Conservation (phyloP, 441 rosid species). For the Pelargonium australe region DNA sequence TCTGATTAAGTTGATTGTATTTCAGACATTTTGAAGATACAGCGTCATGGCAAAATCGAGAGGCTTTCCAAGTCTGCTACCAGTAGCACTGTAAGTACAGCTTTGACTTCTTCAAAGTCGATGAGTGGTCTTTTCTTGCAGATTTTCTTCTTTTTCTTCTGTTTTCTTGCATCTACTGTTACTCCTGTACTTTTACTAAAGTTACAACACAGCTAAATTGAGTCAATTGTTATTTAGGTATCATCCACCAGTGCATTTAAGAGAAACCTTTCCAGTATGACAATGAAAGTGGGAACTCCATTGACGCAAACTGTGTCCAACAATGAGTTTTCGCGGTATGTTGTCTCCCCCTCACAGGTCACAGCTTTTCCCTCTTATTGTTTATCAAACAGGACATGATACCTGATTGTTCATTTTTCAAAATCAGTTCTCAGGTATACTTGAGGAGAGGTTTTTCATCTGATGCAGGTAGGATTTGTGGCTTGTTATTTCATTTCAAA, state of each 20-base stretch:
- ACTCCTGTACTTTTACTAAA: not conserved
- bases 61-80: conserved; percentile 29
- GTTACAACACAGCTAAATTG: not conserved
- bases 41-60: conserved; percentile 30
- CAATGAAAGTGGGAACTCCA: conserved; percentile 30
- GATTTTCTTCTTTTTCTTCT: not conserved
- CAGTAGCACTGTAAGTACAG: conserved; percentile 38
- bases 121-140: not conserved
- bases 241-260: conserved; percentile 28
- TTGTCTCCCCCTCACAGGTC: conserved; percentile 9
- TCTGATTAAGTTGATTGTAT: conserved; percentile 12
- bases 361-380: conserved; percentile 1
- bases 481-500: not conserved
- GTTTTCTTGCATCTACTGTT: not conserved
- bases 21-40: conserved; percentile 44
- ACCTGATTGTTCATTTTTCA: conserved; percentile 15
- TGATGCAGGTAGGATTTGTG: conserved; percentile 46
- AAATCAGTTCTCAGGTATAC: conserved; percentile 45
- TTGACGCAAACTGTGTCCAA: conserved; percentile 25
- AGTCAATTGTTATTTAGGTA: conserved; percentile 32
- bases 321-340: conserved; percentile 34
- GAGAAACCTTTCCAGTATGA: conserved; percentile 29
- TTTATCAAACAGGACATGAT: not conserved
- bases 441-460: conserved; percentile 69
- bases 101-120: not conserved